Evolutionary conservation across 768 basidiomycete species (phyloP), one percentile per base, ranked within the genome.

Genomic region (Sporobolomyces roseus): DNA sequence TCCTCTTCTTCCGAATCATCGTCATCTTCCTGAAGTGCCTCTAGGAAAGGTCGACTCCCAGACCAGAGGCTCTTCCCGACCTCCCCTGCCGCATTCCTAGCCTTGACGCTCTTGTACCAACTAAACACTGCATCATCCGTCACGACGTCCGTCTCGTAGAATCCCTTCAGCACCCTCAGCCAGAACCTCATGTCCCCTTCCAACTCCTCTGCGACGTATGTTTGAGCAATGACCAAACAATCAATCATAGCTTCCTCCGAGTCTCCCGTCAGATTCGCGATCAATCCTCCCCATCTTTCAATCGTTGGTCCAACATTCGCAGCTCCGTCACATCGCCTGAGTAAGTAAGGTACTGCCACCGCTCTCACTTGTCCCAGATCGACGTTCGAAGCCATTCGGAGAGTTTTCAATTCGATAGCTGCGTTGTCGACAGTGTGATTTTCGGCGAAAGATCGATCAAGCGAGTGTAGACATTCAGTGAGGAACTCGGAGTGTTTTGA

Each of bases 381-480:
- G 32, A 97, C 94, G 75, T 97, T 98, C 75, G 88, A 90, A 41
- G 92, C 91, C 91, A 98, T 94, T 55, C 93, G 89, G 51, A 99
- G 84, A 50, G 94, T 96, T 81, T 94, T 92, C 67, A 98, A 83
- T 77, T 98, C 94, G 69, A 98, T 88, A 1, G 90, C 83, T 2
- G 93, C 92, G 78, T 96, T 92, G 74, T 94, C 91, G 52, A 94
- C 87, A 16, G 87, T 88, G 80, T 96, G 93, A 3, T 84, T 87
- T 79, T 99, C 94, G 13, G 86, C 83, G 78, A 94, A 93, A 30
- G 93, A 93, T 67, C 94, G 88, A 63, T 91, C 89, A 56, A 99
- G 84, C 25, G 91, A 92, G 69, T 88, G 87, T n/a, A 80, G 80
- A 60, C 89, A 90, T 76, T 93, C 91, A 35, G 80, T 81, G 49